Evolutionary conservation across 192 early-diverging fungal genomes (phyloP), one percentile per base, ranked within the genome.

Genomic region (Paraglomus occultum): DNA sequence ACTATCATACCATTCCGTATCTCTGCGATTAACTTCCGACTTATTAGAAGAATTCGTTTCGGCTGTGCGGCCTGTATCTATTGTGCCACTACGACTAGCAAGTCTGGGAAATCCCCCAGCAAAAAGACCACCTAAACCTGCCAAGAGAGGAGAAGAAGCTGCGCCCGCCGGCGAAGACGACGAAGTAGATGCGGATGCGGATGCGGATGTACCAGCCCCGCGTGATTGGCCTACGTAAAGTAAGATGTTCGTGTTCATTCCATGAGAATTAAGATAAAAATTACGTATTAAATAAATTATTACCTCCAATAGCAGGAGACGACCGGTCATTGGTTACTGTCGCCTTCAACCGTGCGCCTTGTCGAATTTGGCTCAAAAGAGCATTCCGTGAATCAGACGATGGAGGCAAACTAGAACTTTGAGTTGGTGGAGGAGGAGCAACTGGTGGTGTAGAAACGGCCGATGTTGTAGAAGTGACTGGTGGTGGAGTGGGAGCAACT

Each of bases 81-180:
- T 50, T 31, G 31, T 31, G 3, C 71, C 73, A 12, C 77, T 59
- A 46, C 80, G 79, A 57, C 74, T 72, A 50, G 83, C 77, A 40
- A 92, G 75, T 50, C 85, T 89, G 6, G 91, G 91, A 80, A 90
- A 85, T 15, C 87, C 91, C 18, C 80, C 84, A 4, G 89, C 79
- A 74, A 92, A 85, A 31, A 92, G 73, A 11, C 80, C 84, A 17
- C 88, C 88, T 14, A 85, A 61, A 20, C 68, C 72, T 18, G 79
- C 71, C 53, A 74, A 63, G 0, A 73, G 73, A 9, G 64, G 38
- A 57, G 72, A 59, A 22, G 59, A 48, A 38, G 62, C 8, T 15
- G 18, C 46, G 8, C 67, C 50, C 44, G 49, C 22, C 15, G 59
- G 15, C 18, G 39, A 39, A 48, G 58, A 53, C 2, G 60, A 11